Percentiles rank a stretch among this genome's conserved stretches.
These are phyloP conservation scores for Chytriomyces sp. DNA, from an alignment of 192 early-diverging fungal species.

Conservation along the genomic window DNA sequence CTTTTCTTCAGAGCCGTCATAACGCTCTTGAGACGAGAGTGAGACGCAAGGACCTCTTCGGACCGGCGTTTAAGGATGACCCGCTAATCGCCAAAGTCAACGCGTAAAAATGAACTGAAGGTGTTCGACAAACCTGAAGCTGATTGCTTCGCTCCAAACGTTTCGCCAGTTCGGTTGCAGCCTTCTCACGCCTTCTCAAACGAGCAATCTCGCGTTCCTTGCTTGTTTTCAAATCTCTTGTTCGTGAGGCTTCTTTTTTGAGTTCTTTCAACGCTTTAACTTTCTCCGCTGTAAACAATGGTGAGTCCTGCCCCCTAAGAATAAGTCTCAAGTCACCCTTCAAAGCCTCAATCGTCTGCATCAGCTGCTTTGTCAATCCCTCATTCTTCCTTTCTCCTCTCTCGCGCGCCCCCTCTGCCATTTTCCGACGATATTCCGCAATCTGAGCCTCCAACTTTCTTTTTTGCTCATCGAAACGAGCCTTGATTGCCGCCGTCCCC, in stretches of 20 bases:
- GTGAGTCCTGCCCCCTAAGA: neutral
- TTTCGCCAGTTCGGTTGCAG: slow-evolving; percentile 44
- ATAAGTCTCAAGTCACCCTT: slow-evolving; percentile 44
- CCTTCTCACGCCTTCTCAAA: slow-evolving; percentile 39
- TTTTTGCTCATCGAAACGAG: slow-evolving; percentile 47
- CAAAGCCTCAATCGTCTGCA: slow-evolving; percentile 68
- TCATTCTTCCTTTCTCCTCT: slow-evolving; percentile 44
- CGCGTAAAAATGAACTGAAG: neutral
- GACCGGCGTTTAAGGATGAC: slow-evolving; percentile 58
- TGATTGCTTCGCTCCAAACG: slow-evolving; percentile 44
- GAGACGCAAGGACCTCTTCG: slow-evolving; percentile 52
- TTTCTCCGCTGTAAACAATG: slow-evolving; percentile 62
- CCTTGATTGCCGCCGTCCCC: slow-evolving; percentile 35
- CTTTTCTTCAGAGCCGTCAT: slow-evolving; percentile 21
- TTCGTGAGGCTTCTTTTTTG: slow-evolving; percentile 64
- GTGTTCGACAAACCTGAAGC: slow-evolving; percentile 29
- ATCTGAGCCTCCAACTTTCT: slow-evolving; percentile 49
- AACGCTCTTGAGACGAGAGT: slow-evolving; percentile 37
- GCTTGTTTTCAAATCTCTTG: slow-evolving; percentile 61
- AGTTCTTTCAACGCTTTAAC: slow-evolving; percentile 73
- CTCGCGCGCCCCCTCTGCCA: slow-evolving; percentile 40
- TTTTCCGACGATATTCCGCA: slow-evolving; percentile 38
- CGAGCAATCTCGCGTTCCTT: slow-evolving; percentile 56
- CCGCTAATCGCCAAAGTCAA: slow-evolving; percentile 30
- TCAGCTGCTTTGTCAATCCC: slow-evolving; percentile 60